Percentiles rank a stretch among this genome's conserved stretches.
Evolutionary conservation across 306 rosid genomes (phyloP).

Genomic region (Arachis stenosperma): DNA sequence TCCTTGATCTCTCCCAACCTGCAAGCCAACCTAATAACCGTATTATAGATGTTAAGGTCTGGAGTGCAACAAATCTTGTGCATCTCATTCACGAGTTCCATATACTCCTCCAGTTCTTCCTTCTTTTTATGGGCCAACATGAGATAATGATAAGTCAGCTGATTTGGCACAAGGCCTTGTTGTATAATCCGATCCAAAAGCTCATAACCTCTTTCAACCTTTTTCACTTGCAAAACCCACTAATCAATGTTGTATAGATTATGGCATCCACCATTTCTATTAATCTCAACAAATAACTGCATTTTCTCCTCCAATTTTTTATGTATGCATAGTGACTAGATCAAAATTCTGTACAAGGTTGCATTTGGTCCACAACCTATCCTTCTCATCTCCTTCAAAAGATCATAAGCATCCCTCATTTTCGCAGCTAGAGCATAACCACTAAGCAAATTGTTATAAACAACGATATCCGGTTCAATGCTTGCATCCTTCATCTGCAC

Average conservation of each 20-base stretch:
- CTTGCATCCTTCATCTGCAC: constrained; percentile 77
- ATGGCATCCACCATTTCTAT: constrained; percentile 73
- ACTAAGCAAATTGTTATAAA: constrained; percentile 66
- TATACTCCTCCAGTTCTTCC: constrained; percentile 81
- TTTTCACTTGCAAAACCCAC: constrained; percentile 89
- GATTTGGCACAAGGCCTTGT: constrained; percentile 67
- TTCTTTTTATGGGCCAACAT: constrained; percentile 83
- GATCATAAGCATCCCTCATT: constrained; percentile 79
- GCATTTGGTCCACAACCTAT: constrained; percentile 73
- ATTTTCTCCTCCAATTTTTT: constrained; percentile 83
- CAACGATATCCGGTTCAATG: constrained; percentile 76
- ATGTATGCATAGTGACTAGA: constrained; percentile 70
- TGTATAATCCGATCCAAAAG: constrained; percentile 75
- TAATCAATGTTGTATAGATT: constrained; percentile 72
- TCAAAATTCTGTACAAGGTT: constrained; percentile 63
- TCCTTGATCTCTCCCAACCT: constrained; percentile 77
- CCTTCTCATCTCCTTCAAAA: constrained; percentile 74
- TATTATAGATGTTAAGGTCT: constrained; percentile 67
- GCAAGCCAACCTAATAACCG: constrained; percentile 73
- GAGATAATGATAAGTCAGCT: constrained; percentile 64
- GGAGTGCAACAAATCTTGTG: constrained; percentile 72
- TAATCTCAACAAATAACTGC: constrained; percentile 68
- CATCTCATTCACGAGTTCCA: constrained; percentile 76
- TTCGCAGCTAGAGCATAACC: constrained; percentile 78
- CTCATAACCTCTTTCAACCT: constrained; percentile 68